Evolutionary conservation across 177 flowering plant species (phyloP), one percentile per base, ranked within the genome.

Genomic region (Vitis hybrid): DNA sequence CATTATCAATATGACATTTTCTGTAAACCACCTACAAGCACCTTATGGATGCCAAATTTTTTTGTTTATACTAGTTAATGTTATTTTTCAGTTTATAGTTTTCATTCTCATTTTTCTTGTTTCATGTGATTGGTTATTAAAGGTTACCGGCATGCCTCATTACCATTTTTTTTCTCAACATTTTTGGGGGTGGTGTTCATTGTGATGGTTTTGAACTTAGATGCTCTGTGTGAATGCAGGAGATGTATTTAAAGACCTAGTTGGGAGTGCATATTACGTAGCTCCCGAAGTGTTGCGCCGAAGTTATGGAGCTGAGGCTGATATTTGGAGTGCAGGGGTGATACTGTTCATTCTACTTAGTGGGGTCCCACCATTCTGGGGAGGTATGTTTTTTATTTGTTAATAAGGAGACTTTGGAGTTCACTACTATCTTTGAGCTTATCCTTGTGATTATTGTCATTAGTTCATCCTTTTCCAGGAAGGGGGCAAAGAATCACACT

Each of bases 321-420:
- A 95, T 85, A 83, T 91, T 68, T 95, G 97, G 97, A 94, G 98
- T 84, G 97, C 91, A 72, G 98, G 98, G 19, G 97, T 94, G 62
- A 92, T 94, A 69, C 83, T 93, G 8, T 94, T 87, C 76, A 93
- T 94, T 81, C 92, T 94, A 64, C 93, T 94, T 60, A 84, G 96
- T 72, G 99, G 99, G 2, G 90, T 88, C 48, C 99, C 98, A 59
- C 99, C 99, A 18, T 94, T 95, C 70, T 93, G 91, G 93, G 98
- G 89, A 88, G 98, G 98, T 94, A 79, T 66, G 48, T 62, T 16
- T 48, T 64, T 60, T 26, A 2, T 57, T 2, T 14, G 56, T 61
- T 55, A 39, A 39, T 7, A 39, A 39, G 45, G 45, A 39, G 5
- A 39, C 45, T 7, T 39, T 39, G 45, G 29, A 39, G 45, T 39